These are phyloP conservation scores for Amanita inopinata DNA, from an alignment of 768 basidiomycete species.

Conservation along the genomic window DNA sequence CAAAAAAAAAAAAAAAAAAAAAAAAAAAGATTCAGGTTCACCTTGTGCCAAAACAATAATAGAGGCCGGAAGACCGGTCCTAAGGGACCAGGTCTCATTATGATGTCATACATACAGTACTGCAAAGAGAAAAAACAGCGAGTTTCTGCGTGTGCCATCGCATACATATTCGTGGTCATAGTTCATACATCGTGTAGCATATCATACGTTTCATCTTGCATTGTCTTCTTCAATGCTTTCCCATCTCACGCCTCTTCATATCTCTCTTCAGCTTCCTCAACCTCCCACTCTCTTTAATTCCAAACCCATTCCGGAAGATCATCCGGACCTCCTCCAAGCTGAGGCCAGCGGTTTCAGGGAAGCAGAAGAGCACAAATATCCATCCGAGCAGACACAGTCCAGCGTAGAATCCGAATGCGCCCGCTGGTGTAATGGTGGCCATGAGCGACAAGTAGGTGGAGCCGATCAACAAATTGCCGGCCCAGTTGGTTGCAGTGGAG, in stretches of 20 bases:
- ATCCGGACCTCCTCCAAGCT: constrained; percentile 58
- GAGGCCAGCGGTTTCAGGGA: constrained; percentile 74
- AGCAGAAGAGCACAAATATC: constrained; percentile 59
- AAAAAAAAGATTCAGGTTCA: too few species aligned
- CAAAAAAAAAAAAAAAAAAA: too few species aligned
- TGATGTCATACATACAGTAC: too few species aligned
- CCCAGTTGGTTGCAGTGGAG: constrained; percentile 73
- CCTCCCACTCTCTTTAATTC: constrained; percentile 45
- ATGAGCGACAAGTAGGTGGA: constrained; percentile 78
- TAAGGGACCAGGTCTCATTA: too few species aligned
- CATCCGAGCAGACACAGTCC: constrained; percentile 62
- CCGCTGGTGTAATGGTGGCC: constrained; percentile 60
- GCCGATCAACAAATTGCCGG: constrained; percentile 64
- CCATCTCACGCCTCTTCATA: constrained; percentile 25
- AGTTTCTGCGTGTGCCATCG: too few species aligned
- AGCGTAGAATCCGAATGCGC: constrained; percentile 72
- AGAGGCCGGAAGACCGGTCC: too few species aligned
- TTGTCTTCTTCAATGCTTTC: too few species aligned
- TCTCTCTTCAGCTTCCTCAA: constrained; percentile 36
- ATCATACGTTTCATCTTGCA: too few species aligned
- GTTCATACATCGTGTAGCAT: too few species aligned
- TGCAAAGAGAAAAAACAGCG: too few species aligned
- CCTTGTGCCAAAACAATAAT: too few species aligned
- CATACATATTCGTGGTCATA: too few species aligned
- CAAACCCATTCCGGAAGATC: constrained; percentile 57